These are phyloP conservation scores for Daedalea quercina DNA, from an alignment of 768 basidiomycete species.

Conservation along the genomic window DNA sequence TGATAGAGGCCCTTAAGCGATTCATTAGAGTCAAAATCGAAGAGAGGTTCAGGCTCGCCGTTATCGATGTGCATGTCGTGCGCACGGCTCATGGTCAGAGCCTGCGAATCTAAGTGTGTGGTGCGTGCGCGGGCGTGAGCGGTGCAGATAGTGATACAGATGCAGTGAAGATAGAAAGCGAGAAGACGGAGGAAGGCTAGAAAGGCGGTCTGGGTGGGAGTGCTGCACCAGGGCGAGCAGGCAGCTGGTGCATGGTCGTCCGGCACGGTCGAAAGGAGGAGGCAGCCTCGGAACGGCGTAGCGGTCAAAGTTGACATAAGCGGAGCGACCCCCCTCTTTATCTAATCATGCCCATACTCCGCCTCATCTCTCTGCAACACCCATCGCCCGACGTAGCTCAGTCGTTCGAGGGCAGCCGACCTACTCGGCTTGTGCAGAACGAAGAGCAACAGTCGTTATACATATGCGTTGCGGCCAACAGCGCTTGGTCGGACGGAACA, in stretches of 20 bases:
- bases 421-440: too few relatives aligned
- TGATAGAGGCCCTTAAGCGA: constrained; percentile 10
- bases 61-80: constrained; percentile 48
- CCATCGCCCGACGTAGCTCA: too few relatives aligned
- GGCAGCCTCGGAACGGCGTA: constrained; percentile 2
- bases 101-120: constrained; percentile 16
- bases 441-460: too few relatives aligned
- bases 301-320: neutral
- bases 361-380: neutral
- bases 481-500: too few relatives aligned
- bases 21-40: constrained; percentile 46
- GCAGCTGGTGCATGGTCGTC: neutral
- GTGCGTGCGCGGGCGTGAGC: neutral
- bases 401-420: too few relatives aligned
- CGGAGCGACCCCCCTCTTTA: neutral
- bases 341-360: neutral
- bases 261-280: neutral
- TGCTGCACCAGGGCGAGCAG: neutral
- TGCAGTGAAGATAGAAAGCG: constrained; percentile 4
- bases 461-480: too few relatives aligned
- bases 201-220: neutral
- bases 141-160: constrained; percentile 16
- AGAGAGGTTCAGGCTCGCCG: constrained; percentile 39
- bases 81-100: constrained; percentile 33
- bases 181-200: constrained; percentile 3